Evolutionary conservation across 768 basidiomycete species (phyloP), one percentile per base, ranked within the genome.

Genomic region (Lentinula aciculospora): DNA sequence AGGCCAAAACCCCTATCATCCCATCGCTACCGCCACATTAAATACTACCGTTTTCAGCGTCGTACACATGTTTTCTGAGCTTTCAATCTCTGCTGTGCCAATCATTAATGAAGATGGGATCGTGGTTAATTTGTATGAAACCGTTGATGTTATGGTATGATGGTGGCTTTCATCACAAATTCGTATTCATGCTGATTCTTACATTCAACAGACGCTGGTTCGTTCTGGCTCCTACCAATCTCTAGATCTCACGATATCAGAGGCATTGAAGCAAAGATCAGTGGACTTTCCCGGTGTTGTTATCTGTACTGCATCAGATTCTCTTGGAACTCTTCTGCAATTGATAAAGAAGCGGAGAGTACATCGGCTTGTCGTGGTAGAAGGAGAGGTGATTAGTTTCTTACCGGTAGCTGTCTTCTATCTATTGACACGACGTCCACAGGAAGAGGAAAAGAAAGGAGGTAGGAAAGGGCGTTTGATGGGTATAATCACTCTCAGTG

Each of bases 231-330:
- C 89, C 25, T 99, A 98, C 71, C 93, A 95, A 68, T 86, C 92
- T n/a, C 83, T 99, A 17, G 96, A 98, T 72, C 77, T 97, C 57
- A 98, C 89, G 19, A 91, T 99, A 63, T 84, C 86, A 36, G 89
- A 96, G 71, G 97, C 97, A 1, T 80, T 99, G 49, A 87, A 85
- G 61, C 91, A 95, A 67, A 89, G 97, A 15, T 89, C 93, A 13
- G 82, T 91, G 7, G 96, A 98, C 71, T 99, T 99, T 69, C 92
- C 94, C 7, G 97, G 97, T 13, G 95, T 98, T 6, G 92, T 98
- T 55, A 90, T 96, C 19, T 98, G 97, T 68, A 93, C 92, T 0
- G 92, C 93, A 1, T 81, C 86, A 2, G 96, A 98, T 67, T 95
- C 95, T 0, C 77, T 99, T 27, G 90, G 89, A 3, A 94, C 92